Conservation (phyloP, 129 eudicot species). For the carrot (Daucus carota) region DNA sequence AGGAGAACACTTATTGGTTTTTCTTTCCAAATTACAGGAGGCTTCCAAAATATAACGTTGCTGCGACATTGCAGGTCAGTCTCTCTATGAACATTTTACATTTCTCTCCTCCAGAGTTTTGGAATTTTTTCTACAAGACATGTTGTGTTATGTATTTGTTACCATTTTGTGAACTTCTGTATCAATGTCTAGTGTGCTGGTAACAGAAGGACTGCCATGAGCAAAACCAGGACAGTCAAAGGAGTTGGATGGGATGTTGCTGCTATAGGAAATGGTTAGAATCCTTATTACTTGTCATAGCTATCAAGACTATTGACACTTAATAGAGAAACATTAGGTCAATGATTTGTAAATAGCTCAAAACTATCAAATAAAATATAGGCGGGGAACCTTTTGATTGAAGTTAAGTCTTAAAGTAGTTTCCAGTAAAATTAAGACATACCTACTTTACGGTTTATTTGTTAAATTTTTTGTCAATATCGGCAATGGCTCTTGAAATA, state of each 20-base stretch:
- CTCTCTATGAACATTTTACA: conserved; percentile 2
- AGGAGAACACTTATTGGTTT: not conserved
- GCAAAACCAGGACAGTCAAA: conserved; percentile 76
- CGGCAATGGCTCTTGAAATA: too few species aligned
- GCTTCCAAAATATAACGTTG: conserved; percentile 77
- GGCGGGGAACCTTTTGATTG: not conserved
- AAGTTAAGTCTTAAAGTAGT: not conserved
- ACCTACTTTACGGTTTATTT: not conserved
- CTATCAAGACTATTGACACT: not conserved
- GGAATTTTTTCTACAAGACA: not conserved
- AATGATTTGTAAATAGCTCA: not conserved
- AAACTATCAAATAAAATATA: not conserved
- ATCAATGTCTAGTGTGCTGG: conserved; percentile 77
- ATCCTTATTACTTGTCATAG: not conserved
- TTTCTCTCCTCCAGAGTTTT: not conserved
- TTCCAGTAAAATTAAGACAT: not conserved
- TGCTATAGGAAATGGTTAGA: conserved; percentile 91
- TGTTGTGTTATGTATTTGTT: not conserved
- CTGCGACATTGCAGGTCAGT: conserved; percentile 83
- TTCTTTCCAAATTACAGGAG: conserved; percentile 49
- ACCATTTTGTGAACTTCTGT: conserved; percentile 11
- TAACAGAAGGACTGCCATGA: conserved; percentile 97
- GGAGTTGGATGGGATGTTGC: conserved; percentile 99
- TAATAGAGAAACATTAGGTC: not conserved
- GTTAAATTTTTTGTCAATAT: too few species aligned